These are phyloP conservation scores for Apiospora marii DNA, from an alignment of 2,329 filamentous ascomycete species.

Conservation along the genomic window DNA sequence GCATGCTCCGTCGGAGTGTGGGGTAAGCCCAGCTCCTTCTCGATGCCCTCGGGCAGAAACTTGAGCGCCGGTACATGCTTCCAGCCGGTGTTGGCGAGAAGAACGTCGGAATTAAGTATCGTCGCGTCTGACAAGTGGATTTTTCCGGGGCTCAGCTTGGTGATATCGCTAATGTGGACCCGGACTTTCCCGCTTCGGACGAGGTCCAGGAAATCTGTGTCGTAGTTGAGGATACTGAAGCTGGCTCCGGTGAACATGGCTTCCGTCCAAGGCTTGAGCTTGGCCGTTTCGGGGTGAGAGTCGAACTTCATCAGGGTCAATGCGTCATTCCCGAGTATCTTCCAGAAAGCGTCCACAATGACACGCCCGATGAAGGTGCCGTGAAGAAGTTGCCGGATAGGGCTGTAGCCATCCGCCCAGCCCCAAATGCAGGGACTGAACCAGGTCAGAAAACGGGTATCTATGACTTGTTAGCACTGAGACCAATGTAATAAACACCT, in stretches of 20 bases:
- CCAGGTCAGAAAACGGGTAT: conserved; percentile 73
- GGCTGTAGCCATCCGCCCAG: conserved; percentile 64
- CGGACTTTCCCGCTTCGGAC: conserved; percentile 61
- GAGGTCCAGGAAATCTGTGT: conserved; percentile 62
- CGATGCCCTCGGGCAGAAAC: conserved; percentile 54
- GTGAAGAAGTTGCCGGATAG: conserved; percentile 63
- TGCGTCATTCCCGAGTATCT: conserved; percentile 62
- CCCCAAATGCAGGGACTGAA: conserved; percentile 80
- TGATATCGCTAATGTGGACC: conserved; percentile 63
- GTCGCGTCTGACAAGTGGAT: conserved; percentile 55
- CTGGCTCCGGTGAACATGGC: conserved; percentile 62
- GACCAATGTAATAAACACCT: not conserved
- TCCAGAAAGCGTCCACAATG: conserved; percentile 66
- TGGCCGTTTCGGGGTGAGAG: conserved; percentile 58
- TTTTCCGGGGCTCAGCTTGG: conserved; percentile 49
- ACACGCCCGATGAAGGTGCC: conserved; percentile 62
- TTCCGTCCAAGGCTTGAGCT: conserved; percentile 60
- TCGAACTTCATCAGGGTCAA: conserved; percentile 61
- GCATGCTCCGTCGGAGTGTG: conserved; percentile 38
- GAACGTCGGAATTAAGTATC: conserved; percentile 53
- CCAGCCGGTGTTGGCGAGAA: conserved; percentile 68
- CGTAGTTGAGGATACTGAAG: conserved; percentile 68
- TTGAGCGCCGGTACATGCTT: conserved; percentile 47
- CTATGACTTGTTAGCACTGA: not conserved
- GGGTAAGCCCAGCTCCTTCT: conserved; percentile 56